These are phyloP conservation scores for Lepraria neglecta DNA, from an alignment of 495 filamentous ascomycete species.

Conservation along the genomic window DNA sequence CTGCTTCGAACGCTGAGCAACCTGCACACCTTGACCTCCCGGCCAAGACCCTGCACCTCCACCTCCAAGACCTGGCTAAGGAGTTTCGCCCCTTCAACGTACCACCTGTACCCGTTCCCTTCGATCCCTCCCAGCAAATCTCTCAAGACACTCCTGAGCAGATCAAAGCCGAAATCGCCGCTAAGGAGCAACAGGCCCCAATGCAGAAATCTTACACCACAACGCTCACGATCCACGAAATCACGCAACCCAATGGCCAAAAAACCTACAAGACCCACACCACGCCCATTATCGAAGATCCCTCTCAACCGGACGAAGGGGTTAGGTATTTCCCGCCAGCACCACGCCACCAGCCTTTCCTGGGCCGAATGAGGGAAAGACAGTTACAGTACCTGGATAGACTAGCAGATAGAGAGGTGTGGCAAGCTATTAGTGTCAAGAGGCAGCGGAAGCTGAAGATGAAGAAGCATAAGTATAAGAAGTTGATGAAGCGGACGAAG, in stretches of 20 bases:
- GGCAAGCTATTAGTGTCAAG: conserved; percentile 74
- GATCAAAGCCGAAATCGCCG: conserved; percentile 11
- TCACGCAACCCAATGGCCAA: conserved; percentile 60
- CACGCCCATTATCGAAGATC: conserved; percentile 22
- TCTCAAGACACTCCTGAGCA: conserved; percentile 22
- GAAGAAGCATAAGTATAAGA: conserved; percentile 99
- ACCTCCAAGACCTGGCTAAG: conserved; percentile 47
- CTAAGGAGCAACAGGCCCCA: conserved; percentile 18
- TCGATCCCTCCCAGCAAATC: conserved; percentile 30
- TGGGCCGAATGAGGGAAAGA: conserved; percentile 20
- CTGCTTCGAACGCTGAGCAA: conserved; percentile 40
- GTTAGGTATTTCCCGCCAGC: conserved; percentile 9
- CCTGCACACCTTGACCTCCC: conserved; percentile 31
- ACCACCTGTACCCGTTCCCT: conserved; percentile 64
- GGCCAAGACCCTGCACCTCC: conserved; percentile 37
- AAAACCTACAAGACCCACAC: conserved; percentile 46
- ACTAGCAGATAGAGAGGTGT: conserved; percentile 24
- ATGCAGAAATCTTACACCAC: conserved; percentile 64
- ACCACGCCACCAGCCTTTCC: conserved; percentile 18
- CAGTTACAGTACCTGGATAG: conserved; percentile 19
- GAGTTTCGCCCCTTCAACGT: conserved; percentile 71
- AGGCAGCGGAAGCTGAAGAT: conserved; percentile 88
- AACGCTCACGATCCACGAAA: conserved; percentile 75
- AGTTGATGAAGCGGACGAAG: conserved; percentile 87
- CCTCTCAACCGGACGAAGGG: neutral